Evolutionary conservation across 2,329 filamentous ascomycete genomes (phyloP).

Genomic region (Aspergillus ruber): DNA sequence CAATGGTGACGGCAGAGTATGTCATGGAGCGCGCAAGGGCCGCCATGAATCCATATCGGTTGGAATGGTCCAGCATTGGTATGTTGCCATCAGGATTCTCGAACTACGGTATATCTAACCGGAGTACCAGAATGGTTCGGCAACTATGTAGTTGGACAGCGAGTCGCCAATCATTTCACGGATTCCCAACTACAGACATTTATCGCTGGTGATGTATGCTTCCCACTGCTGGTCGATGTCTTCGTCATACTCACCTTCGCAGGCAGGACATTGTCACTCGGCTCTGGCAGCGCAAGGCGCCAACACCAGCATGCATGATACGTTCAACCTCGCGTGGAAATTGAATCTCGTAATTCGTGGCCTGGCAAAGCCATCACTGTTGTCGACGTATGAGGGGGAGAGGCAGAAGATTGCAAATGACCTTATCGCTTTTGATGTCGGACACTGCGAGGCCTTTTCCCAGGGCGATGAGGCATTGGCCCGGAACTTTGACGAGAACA

Average conservation of each 20-base stretch:
- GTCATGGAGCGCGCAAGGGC: slow-evolving; percentile 53
- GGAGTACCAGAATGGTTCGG: slow-evolving; percentile 43
- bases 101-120: neutral
- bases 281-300: slow-evolving; percentile 29
- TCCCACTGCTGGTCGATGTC: neutral
- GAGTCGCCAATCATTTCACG: slow-evolving; percentile 42
- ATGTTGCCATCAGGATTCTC: neutral
- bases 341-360: slow-evolving; percentile 23
- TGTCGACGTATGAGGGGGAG: slow-evolving; percentile 26
- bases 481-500: slow-evolving; percentile 63
- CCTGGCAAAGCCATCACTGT: slow-evolving; percentile 15
- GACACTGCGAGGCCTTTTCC: slow-evolving; percentile 48
- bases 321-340: slow-evolving; percentile 32
- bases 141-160: slow-evolving; percentile 45
- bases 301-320: slow-evolving; percentile 33
- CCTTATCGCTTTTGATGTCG: slow-evolving; percentile 27
- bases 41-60: slow-evolving; percentile 40
- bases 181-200: slow-evolving; percentile 39
- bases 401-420: slow-evolving; percentile 25
- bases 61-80: slow-evolving; percentile 33
- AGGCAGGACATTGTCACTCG: slow-evolving; percentile 27
- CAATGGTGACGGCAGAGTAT: slow-evolving; percentile 53
- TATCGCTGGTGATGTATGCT: slow-evolving; percentile 43
- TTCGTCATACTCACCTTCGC: neutral
- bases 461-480: slow-evolving; percentile 59